These are phyloP conservation scores for Aspergillus cavernicola DNA, from an alignment of 495 filamentous ascomycete genomes.

Conservation along the genomic window DNA sequence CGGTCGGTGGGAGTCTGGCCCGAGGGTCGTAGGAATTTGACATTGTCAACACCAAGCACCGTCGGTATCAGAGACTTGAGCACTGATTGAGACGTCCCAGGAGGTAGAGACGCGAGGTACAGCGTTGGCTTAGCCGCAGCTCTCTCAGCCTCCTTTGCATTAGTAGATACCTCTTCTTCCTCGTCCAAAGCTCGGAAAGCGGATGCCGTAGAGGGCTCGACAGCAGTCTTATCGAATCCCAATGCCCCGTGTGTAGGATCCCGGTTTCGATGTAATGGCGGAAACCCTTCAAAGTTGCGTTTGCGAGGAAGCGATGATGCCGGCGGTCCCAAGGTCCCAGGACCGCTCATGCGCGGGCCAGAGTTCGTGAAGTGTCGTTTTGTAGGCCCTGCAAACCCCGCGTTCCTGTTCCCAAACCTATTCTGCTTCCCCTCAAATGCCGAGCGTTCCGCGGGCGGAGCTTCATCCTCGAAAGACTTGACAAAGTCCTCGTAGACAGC, in stretches of 20 bases:
- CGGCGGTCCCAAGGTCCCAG: conserved; percentile 68
- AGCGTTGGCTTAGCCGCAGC: conserved; percentile 82
- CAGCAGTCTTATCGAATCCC: conserved; percentile 53
- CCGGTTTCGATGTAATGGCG: conserved; percentile 31
- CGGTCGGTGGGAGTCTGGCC: conserved; percentile 61
- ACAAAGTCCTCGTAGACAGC: conserved; percentile 89
- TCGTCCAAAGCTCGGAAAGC: conserved; percentile 51
- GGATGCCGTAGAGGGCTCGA: conserved; percentile 35
- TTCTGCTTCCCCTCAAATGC: conserved; percentile 24
- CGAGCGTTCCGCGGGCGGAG: conserved; percentile 29
- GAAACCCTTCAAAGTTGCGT: conserved; percentile 47
- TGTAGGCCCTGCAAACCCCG: conserved; percentile 41
- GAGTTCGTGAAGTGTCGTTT: conserved; percentile 56
- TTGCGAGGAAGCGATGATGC: conserved; percentile 51
- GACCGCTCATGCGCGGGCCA: conserved; percentile 60
- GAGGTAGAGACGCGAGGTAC: conserved; percentile 61
- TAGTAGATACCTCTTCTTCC: conserved; percentile 45
- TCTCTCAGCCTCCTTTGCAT: conserved; percentile 59
- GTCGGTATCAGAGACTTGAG: conserved; percentile 71
- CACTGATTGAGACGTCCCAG: conserved; percentile 63
- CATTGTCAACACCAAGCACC: conserved; percentile 67
- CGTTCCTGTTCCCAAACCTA: conserved; percentile 36
- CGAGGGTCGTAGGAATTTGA: conserved; percentile 66
- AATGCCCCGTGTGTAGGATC: conserved; percentile 44
- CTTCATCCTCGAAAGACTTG: conserved; percentile 80